These are phyloP conservation scores for Sporothrix pseudoabietina DNA, from an alignment of 2,329 filamentous ascomycete genomes.

Conservation along the genomic window DNA sequence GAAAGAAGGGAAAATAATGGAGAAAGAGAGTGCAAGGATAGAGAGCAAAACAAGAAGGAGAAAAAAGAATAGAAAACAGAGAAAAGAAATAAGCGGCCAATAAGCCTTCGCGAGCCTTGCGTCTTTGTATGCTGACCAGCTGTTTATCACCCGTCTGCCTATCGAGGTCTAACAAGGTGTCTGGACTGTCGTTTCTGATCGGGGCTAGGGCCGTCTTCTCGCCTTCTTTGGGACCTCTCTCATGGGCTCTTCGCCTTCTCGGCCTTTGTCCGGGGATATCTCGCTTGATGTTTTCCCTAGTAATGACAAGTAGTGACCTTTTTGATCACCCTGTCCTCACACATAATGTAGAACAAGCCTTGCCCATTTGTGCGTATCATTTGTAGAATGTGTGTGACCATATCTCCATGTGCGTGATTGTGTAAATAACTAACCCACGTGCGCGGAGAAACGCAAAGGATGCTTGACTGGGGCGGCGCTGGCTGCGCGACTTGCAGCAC, in stretches of 20 bases:
- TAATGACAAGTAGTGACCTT: not conserved
- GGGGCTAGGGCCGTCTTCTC: not conserved
- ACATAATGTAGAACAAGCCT: constrained; percentile 2
- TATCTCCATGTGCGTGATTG: not conserved
- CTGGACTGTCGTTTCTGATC: not conserved
- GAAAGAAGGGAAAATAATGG: not conserved
- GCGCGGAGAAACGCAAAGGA: not conserved
- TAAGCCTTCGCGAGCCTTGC: not conserved
- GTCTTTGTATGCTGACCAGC: not conserved
- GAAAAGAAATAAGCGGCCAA: not conserved
- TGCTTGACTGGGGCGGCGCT: constrained; percentile 20
- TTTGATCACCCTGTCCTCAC: not conserved
- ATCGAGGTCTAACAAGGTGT: not conserved
- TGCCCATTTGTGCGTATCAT: constrained; percentile 1
- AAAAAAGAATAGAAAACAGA: not conserved
- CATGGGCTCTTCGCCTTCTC: not conserved
- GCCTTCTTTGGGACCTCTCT: not conserved
- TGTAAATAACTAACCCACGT: not conserved
- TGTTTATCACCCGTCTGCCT: not conserved
- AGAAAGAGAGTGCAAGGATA: not conserved
- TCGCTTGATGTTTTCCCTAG: constrained; percentile 12
- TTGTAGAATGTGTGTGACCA: not conserved
- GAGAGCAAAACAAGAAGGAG: not conserved
- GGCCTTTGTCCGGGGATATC: not conserved
- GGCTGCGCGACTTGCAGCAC: not conserved